A percentile compares a stretch with the other conserved stretches of the same genome.
phyloP scores from a whole-genome alignment of 2,329 filamentous ascomycete genomes.

The Didymella segeticola region DNA sequence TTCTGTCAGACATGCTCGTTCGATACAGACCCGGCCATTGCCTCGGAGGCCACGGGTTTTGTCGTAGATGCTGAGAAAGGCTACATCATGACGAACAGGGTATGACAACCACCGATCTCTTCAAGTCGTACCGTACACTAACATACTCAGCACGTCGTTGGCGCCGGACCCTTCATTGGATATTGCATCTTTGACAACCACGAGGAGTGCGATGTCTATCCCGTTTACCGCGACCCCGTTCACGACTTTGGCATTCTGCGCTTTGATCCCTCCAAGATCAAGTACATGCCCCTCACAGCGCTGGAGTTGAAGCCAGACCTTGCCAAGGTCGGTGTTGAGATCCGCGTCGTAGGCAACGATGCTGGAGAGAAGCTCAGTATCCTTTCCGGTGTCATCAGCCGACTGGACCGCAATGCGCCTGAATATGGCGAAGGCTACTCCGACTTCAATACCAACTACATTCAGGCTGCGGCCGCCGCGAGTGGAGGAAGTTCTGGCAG shows the following conservation, averaged over 20 bases:
- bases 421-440: slow-evolving; percentile 96
- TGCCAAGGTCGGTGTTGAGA: slow-evolving; percentile 88
- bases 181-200: slow-evolving; percentile 99
- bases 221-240: slow-evolving; percentile 96
- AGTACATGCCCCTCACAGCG: slow-evolving; percentile 90
- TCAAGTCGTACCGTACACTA: slow-evolving; percentile 16
- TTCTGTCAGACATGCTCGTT: slow-evolving; percentile 99
- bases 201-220: slow-evolving; percentile 92
- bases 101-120: slow-evolving; percentile 20
- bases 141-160: slow-evolving; percentile 77
- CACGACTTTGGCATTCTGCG: slow-evolving; percentile 98
- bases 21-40: slow-evolving; percentile 92
- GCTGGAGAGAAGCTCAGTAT: slow-evolving; percentile 98
- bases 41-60: slow-evolving; percentile 96
- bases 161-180: slow-evolving; percentile 95
- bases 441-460: slow-evolving; percentile 96
- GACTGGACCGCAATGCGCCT: slow-evolving; percentile 93
- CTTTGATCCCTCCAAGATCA: slow-evolving; percentile 94
- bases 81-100: slow-evolving; percentile 63
- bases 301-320: slow-evolving; percentile 83
- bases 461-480: slow-evolving; percentile 94
- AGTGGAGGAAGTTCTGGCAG: slow-evolving; percentile 98
- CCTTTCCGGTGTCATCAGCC: slow-evolving; percentile 93
- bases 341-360: slow-evolving; percentile 97
- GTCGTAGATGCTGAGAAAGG: slow-evolving; percentile 94